Evolutionary conservation across 768 basidiomycete genomes (phyloP).

Genomic region (Leccinum rimulosum): DNA sequence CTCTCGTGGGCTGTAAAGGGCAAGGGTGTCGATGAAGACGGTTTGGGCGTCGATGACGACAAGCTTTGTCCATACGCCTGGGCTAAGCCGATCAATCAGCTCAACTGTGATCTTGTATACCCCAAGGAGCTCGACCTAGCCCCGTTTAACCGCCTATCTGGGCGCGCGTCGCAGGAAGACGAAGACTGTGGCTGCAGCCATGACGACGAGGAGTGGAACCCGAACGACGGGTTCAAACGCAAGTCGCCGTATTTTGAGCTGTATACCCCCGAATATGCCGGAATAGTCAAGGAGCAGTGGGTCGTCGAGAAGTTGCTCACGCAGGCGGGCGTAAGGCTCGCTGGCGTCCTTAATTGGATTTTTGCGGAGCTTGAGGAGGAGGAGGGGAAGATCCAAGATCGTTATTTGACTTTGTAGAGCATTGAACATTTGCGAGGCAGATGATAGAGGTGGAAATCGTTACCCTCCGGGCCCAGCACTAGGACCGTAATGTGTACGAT

Average conservation of each 20-base stretch:
- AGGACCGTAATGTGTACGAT: not conserved
- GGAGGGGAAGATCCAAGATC: not conserved
- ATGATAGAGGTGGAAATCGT: not conserved
- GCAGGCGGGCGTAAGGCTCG: conserved; percentile 81
- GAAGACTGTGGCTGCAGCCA: not conserved
- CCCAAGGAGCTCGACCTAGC: conserved; percentile 60
- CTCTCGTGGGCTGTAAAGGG: not conserved
- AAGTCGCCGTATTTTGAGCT: conserved; percentile 54
- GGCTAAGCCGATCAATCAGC: conserved; percentile 65
- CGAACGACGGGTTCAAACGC: not conserved
- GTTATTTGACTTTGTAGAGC: conserved; percentile 4
- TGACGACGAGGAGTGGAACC: not conserved
- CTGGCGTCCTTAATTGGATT: conserved; percentile 76
- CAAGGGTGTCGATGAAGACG: conserved; percentile 15
- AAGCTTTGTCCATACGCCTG: conserved; percentile 76
- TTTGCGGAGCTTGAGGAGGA: conserved; percentile 36
- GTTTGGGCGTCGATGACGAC: conserved; percentile 48
- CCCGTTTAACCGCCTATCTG: conserved; percentile 29
- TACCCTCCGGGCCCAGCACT: not conserved
- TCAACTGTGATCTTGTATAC: conserved; percentile 86
- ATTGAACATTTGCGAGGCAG: not conserved
- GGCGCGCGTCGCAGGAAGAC: conserved; percentile 3
- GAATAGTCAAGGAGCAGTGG: conserved; percentile 61
- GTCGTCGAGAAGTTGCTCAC: conserved; percentile 81
- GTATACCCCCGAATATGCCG: conserved; percentile 78